These are phyloP conservation scores for Macadamia integrifolia DNA, from an alignment of 164 flowering plant species.

Conservation along the genomic window DNA sequence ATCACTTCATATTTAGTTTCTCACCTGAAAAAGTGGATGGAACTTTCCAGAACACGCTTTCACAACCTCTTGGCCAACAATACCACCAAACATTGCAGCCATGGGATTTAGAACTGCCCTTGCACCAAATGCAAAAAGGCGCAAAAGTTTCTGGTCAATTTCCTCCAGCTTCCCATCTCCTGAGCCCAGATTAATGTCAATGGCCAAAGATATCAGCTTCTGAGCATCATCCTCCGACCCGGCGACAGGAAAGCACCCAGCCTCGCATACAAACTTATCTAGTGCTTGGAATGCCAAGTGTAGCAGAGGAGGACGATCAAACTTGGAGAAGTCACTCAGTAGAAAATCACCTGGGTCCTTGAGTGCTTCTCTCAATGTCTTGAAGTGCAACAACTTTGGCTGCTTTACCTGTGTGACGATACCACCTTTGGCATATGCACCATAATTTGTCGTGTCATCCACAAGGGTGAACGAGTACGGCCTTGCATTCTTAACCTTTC, in stretches of 20 bases:
- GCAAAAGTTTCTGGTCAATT: constrained; percentile 52
- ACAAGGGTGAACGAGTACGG: constrained; percentile 72
- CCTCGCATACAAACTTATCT: constrained; percentile 49
- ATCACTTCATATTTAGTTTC: not conserved
- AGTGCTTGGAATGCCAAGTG: constrained; percentile 83
- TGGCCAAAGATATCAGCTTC: constrained; percentile 46
- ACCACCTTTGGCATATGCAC: constrained; percentile 68
- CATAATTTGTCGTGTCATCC: constrained; percentile 72
- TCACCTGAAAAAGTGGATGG: constrained; percentile 85
- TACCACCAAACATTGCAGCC: constrained; percentile 98
- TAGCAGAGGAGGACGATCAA: constrained; percentile 73
- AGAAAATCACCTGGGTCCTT: constrained; percentile 80
- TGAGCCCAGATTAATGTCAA: constrained; percentile 41
- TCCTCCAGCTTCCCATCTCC: constrained; percentile 52
- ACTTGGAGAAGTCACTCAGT: constrained; percentile 76
- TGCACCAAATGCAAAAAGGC: constrained; percentile 75
- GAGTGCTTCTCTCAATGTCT: constrained; percentile 62
- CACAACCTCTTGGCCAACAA: constrained; percentile 87
- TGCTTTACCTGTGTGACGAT: constrained; percentile 89
- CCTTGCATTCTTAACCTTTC: constrained; percentile 62
- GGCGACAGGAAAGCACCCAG: constrained; percentile 73
- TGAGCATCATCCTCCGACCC: constrained; percentile 82
- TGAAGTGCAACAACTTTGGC: constrained; percentile 70
- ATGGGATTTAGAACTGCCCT: constrained; percentile 84
- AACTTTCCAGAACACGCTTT: constrained; percentile 96